Percentiles rank a stretch among this genome's conserved stretches.
Conservation (phyloP, 148 eudicot species). For the Selenicereus undatus region DNA sequence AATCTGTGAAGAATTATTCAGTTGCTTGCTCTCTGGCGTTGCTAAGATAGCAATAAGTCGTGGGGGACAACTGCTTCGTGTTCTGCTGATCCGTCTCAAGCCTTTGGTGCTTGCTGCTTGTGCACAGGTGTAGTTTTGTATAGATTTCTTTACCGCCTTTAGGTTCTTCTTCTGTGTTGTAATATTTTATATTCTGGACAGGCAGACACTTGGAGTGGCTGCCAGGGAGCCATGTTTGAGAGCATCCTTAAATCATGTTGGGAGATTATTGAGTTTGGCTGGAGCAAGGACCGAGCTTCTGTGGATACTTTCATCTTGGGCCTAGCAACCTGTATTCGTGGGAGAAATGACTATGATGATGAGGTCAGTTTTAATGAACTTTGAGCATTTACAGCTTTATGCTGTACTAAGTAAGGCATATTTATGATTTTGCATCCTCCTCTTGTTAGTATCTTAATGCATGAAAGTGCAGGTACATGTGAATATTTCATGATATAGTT, state of each 20-base stretch:
- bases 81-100: conserved; percentile 87
- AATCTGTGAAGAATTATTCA: conserved; percentile 85
- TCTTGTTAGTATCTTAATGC: not conserved
- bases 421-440: not conserved
- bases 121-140: conserved; percentile 54
- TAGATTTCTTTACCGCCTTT: conserved; percentile 5
- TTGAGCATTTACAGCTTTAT: not conserved
- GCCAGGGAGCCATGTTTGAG: conserved; percentile 84
- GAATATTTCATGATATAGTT: not conserved
- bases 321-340: conserved; percentile 75
- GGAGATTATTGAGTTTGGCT: conserved; percentile 83
- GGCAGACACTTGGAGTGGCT: conserved; percentile 82
- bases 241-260: conserved; percentile 77
- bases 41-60: conserved; percentile 75
- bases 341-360: conserved; percentile 79
- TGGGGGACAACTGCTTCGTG: conserved; percentile 78
- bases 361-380: conserved; percentile 50
- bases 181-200: conserved; percentile 38
- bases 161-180: conserved; percentile 12
- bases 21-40: conserved; percentile 79
- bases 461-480: not conserved
- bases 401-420: not conserved
- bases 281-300: conserved; percentile 86
- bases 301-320: conserved; percentile 92
- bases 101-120: conserved; percentile 82